Base-by-base conservation (phyloP, 805 yeast genomes). In the Ogataea ramenticola region DNA sequence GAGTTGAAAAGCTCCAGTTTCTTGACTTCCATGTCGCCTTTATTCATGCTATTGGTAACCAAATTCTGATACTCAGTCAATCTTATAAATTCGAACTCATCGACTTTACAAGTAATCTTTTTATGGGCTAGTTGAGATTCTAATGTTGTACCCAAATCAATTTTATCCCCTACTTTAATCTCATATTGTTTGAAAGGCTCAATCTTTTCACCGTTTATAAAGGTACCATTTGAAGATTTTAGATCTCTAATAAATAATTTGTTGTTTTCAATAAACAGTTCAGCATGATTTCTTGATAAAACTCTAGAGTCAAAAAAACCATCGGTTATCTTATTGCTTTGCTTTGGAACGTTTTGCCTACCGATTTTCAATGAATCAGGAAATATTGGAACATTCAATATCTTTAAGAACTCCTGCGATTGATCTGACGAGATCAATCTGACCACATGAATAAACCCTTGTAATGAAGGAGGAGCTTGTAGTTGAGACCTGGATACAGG, bases 231-330 rank as follows among this genome's bases (percentile, higher is more conserved):
- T 21, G 96, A 85, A 2, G 95, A 84, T 45, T 89, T 88, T 56
- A 89, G 74, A 65, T 93, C 99, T 51, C 82, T 79, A 22, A 93
- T 74, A 71, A 73, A 87, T 19, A 95, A 72, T 22, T 61, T 61
- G 16, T 77, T 70, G 52, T 86, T 93, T 20, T 39, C 17, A 32
- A 89, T 77, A 68, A 77, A 86, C 49, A 93, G 66, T 55, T 86
- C 91, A 0, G 99, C 99, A 65, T 93, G 99, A 57, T 86, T 93
- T 51, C 99, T 71, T 17, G 95, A 82, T 39, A 93, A 73, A 11
- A 95, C 98, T 26, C 98, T 71, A 11, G 96, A 87, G 64, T 93
- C 98, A 58, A 93, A 93, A 60, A 76, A 90, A 0, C 98, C 99
- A 60, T 95, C 95, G 32, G 85, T 82, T 2, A 86, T 68, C 48